Evolutionary conservation across 257 asterid genomes (phyloP), one percentile per base, ranked within the genome.

Genomic region (Nicotiana noctiflora): DNA sequence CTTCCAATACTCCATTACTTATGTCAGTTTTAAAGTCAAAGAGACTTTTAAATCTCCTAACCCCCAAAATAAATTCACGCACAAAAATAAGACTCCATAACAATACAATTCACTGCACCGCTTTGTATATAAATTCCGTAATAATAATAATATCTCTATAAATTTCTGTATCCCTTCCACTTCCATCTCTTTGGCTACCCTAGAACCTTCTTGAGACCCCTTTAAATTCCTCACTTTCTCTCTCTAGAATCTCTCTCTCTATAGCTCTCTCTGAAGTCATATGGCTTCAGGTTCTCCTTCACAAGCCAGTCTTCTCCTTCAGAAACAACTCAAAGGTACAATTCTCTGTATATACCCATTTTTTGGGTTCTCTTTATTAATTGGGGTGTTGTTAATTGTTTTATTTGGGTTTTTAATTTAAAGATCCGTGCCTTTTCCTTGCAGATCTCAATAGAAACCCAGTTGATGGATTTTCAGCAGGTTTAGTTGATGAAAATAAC

Each of bases 381-480:
- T 82, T 55, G 74, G 63, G 80, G 83, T 40, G 49, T 40, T 40
- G 8, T 8, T 40, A 40, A 8, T 85, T 74, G 70, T 72, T 12
- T 27, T 10, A 0, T 63, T 23, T 31, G 1, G 19, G 4, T 55
- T 75, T 25, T 14, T 76, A 17, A 46, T 31, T 6, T 86, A 82
- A 85, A 92, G 96, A 88, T 92, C 90, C 83, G 53, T 53, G 55
- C 31, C 82, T 89, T 80, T 87, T 85, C 19, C 80, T 55, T 87
- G 86, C 94, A 95, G 98, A 93, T 92, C 98, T 94, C 64, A 78
- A 86, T 89, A 93, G 88, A 84, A 84, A 95, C 68, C 99, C 99
- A 1, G 99, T 95, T 21, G 99, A 92, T 83, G 99, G 99, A 66
- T 95, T 95, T 82, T 95, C 99, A 75, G 99, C 99, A 72, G 99